phyloP scores from a whole-genome alignment of 2,329 filamentous ascomycete genomes.

The Fusarium illudens region DNA sequence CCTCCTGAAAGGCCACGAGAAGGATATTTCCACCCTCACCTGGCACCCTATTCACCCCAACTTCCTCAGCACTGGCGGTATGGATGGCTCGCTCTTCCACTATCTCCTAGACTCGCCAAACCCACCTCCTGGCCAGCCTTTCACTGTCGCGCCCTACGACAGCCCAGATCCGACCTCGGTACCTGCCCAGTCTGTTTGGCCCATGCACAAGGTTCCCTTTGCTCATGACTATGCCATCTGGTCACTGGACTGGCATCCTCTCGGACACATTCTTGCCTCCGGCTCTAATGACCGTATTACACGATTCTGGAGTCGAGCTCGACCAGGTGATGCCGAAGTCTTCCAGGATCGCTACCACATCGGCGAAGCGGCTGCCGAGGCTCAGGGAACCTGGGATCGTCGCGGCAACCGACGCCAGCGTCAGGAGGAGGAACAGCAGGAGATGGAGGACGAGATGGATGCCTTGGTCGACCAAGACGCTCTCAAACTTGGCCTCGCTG shows the following conservation, averaged over 20 bases:
- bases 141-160: conserved; percentile 84
- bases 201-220: conserved; percentile 84
- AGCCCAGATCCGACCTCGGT: conserved; percentile 80
- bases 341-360: conserved; percentile 95
- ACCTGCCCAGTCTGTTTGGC: conserved; percentile 89
- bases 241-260: conserved; percentile 97
- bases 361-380: conserved; percentile 90
- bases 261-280: conserved; percentile 93
- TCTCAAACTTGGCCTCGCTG: conserved; percentile 54
- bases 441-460: conserved; percentile 91
- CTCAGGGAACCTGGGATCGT: conserved; percentile 92
- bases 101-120: conserved; percentile 97
- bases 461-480: conserved; percentile 90
- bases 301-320: conserved; percentile 91
- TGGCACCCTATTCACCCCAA: conserved; percentile 96
- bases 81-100: conserved; percentile 89
- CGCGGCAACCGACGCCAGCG: conserved; percentile 79
- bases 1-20: conserved; percentile 92
- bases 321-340: conserved; percentile 86
- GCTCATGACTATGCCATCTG: conserved; percentile 96
- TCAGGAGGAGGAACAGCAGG: conserved; percentile 92
- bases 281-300: conserved; percentile 97
- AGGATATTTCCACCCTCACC: conserved; percentile 89
- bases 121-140: conserved; percentile 75
- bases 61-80: conserved; percentile 87